A percentile compares a stretch with the other conserved stretches of the same genome.
phyloP scores from a whole-genome alignment of 768 basidiomycete species.

The Hortiboletus flavorubellus region DNA sequence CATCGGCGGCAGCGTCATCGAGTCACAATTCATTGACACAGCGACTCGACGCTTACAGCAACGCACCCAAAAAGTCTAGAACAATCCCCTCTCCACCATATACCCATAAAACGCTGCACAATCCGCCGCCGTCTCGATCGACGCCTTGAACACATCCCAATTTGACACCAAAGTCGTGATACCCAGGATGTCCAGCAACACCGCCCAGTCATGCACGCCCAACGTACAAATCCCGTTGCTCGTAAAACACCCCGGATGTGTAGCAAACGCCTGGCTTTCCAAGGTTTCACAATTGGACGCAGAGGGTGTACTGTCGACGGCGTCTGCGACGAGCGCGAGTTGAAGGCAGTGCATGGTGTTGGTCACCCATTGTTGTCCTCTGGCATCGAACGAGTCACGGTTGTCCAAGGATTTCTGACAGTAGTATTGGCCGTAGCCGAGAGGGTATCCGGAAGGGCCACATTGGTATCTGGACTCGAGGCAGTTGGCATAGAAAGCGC shows the following conservation, averaged over 20 bases:
- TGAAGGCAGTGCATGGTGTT: conserved; percentile 48
- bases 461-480: conserved; percentile 46
- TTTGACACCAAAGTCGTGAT: conserved; percentile 11
- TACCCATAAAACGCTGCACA: conserved; percentile 15
- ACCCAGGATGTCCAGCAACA: conserved; percentile 33
- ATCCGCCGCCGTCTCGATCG: conserved; percentile 1
- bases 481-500: conserved; percentile 44
- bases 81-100: conserved; percentile 7
- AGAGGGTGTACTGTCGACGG: conserved; percentile 18
- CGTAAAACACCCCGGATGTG: conserved; percentile 42
- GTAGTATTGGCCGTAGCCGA: conserved; percentile 39
- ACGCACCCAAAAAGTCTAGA: background rate
- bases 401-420: conserved; percentile 39
- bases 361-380: conserved; percentile 43
- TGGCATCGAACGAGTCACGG: conserved; percentile 26
- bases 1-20: no score
- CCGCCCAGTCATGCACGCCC: conserved; percentile 34
- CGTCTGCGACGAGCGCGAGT: conserved; percentile 36
- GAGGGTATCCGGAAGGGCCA: conserved; percentile 41
- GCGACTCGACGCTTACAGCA: no score
- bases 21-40: no score
- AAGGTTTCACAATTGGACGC: conserved; percentile 31
- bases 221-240: conserved; percentile 42
- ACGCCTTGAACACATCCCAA: conserved; percentile 17
- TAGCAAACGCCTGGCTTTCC: conserved; percentile 37